A percentile compares a stretch with the other conserved stretches of the same genome.
Conservation (phyloP, 2,329 filamentous ascomycete genomes). For the Cadophora sp. region DNA sequence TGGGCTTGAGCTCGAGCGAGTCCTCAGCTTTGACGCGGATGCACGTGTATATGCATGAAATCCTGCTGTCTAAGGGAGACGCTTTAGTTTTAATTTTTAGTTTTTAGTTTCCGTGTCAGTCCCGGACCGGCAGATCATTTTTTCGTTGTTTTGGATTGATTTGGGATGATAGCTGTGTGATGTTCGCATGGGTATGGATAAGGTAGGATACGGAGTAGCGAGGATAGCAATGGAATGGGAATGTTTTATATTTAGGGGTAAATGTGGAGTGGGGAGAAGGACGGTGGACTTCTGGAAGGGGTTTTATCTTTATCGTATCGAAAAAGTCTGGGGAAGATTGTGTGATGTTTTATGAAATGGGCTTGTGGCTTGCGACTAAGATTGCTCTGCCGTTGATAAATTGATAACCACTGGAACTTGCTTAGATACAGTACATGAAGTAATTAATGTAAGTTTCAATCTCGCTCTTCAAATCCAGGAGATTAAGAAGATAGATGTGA, state of each 20-base stretch:
- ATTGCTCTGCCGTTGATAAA: background rate
- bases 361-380: too few species aligned
- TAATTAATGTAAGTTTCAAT: background rate
- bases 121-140: slow-evolving; percentile 6
- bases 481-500: background rate
- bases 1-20: background rate
- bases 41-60: slow-evolving; percentile 16
- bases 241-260: slow-evolving; percentile 3
- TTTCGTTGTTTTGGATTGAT: background rate
- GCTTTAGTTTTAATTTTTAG: slow-evolving; percentile 2
- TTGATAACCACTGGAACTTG: background rate
- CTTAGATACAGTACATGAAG: background rate
- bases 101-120: slow-evolving; percentile 7
- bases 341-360: background rate
- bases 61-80: background rate
- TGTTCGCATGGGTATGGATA: background rate
- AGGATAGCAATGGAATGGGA: too few species aligned
- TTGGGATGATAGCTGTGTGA: slow-evolving; percentile 4
- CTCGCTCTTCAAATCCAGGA: background rate
- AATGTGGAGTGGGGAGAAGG: too few species aligned
- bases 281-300: slow-evolving; percentile 6
- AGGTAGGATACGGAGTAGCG: background rate
- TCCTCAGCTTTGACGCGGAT: slow-evolving; percentile 9
- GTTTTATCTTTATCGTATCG: background rate
- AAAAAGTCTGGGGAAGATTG: slow-evolving; percentile 6